Conservation (phyloP, 352 stramenopile species). For the Phytophthora nicotianae region DNA sequence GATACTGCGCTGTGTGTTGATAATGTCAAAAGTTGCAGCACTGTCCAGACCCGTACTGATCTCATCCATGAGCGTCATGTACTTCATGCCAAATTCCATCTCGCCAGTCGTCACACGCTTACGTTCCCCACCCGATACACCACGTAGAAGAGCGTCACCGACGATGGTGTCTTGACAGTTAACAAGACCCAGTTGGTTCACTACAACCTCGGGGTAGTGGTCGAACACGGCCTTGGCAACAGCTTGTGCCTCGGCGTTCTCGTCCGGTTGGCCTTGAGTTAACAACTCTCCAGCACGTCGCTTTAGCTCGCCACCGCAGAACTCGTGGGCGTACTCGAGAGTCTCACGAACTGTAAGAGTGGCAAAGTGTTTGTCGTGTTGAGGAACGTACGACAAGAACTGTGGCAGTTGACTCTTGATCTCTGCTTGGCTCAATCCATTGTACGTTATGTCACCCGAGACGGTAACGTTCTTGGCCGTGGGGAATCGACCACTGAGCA, state of each 20-base stretch:
- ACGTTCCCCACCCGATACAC: conserved; percentile 70
- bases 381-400: conserved; percentile 55
- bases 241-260: conserved; percentile 42
- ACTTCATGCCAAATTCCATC: conserved; percentile 83
- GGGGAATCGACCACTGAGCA: conserved; percentile 53
- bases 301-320: conserved; percentile 51
- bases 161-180: conserved; percentile 69
- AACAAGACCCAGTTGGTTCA: conserved; percentile 55
- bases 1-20: conserved; percentile 50
- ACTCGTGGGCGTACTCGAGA: conserved; percentile 59
- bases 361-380: conserved; percentile 45
- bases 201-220: conserved; percentile 59
- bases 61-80: conserved; percentile 88
- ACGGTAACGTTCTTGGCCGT: conserved; percentile 43
- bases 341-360: conserved; percentile 61
- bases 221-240: conserved; percentile 39
- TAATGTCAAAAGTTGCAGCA: conserved; percentile 63
- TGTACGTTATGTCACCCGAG: conserved; percentile 54
- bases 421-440: conserved; percentile 34
- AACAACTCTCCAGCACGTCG: conserved; percentile 37
- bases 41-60: conserved; percentile 73
- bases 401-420: conserved; percentile 50
- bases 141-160: conserved; percentile 56
- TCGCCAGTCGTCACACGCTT: conserved; percentile 79
- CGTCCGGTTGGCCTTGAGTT: conserved; percentile 40